Percentiles rank a stretch among this genome's conserved stretches.
phyloP scores from a whole-genome alignment of 768 basidiomycete genomes.

The Trametes meyenii region DNA sequence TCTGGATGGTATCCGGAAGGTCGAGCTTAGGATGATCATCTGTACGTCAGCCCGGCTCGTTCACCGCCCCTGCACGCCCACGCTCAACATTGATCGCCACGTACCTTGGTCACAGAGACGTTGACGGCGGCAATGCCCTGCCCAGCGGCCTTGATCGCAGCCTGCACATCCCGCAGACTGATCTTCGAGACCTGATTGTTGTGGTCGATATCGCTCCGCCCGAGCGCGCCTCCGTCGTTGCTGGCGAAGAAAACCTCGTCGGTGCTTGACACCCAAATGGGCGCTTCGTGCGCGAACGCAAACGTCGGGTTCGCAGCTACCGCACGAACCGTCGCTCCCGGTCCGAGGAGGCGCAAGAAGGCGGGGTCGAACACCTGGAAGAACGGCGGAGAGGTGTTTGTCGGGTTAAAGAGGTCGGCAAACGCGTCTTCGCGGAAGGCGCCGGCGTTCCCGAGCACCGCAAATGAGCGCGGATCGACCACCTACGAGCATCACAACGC shows the following conservation, averaged over 20 bases:
- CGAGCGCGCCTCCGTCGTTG: constrained; percentile 66
- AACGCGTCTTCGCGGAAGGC: constrained; percentile 37
- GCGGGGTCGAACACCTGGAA: constrained; percentile 57
- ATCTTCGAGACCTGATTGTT: constrained; percentile 69
- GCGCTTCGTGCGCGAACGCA: constrained; percentile 81
- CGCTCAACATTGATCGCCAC: constrained; percentile 8
- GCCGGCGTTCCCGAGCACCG: constrained; percentile 51
- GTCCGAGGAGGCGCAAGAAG: constrained; percentile 65
- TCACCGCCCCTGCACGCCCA: neutral
- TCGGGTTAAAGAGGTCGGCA: constrained; percentile 57
- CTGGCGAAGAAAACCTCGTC: constrained; percentile 75
- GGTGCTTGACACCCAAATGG: constrained; percentile 65
- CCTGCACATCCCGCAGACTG: constrained; percentile 56
- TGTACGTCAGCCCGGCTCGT: neutral
- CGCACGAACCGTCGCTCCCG: constrained; percentile 55
- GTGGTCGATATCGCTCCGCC: constrained; percentile 62
- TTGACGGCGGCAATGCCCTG: constrained; percentile 43
- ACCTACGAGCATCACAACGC: constrained; percentile 39
- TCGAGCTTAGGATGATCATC: constrained; percentile 46
- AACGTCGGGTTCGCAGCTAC: constrained; percentile 64
- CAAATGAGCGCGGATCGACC: constrained; percentile 52
- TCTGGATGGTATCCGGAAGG: constrained; percentile 60
- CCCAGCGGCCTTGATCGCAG: constrained; percentile 40
- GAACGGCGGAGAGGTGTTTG: constrained; percentile 56
- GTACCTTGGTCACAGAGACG: constrained; percentile 49